These are phyloP conservation scores for Grigorovia humatica DNA, from an alignment of 805 yeast genomes.

Conservation along the genomic window DNA sequence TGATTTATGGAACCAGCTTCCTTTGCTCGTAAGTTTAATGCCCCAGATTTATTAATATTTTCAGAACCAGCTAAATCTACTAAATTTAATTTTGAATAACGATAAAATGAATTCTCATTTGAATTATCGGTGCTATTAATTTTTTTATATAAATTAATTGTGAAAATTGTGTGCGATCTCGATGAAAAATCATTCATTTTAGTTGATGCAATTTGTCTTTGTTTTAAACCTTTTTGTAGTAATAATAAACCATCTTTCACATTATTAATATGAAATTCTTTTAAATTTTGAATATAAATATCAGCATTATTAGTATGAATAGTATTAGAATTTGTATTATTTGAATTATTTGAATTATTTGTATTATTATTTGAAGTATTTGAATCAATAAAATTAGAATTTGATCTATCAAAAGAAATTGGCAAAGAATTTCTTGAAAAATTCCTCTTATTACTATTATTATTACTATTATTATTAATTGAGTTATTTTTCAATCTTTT, in stretches of 20 bases:
- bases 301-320: constrained; percentile 14
- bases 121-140: constrained; percentile 32
- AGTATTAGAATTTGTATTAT: constrained; percentile 11
- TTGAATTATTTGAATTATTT: constrained; percentile 6
- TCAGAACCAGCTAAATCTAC: constrained; percentile 97
- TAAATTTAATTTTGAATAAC: constrained; percentile 65
- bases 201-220: constrained; percentile 60
- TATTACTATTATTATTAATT: not conserved
- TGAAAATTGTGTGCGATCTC: constrained; percentile 69
- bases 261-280: constrained; percentile 46
- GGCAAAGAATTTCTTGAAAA: constrained; percentile 2
- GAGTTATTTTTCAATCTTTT: constrained; percentile 2
- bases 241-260: constrained; percentile 48
- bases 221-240: constrained; percentile 45
- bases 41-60: constrained; percentile 81
- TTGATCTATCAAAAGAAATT: not conserved
- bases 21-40: constrained; percentile 71
- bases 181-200: constrained; percentile 65
- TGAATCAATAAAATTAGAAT: not conserved
- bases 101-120: constrained; percentile 16
- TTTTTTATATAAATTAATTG: constrained; percentile 47
- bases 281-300: constrained; percentile 53
- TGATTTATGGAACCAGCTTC: constrained; percentile 94
- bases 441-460: not conserved
- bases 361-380: not conserved